phyloP scores from a whole-genome alignment of 2,329 filamentous ascomycete genomes.

The Periglandula ipomoeae region DNA sequence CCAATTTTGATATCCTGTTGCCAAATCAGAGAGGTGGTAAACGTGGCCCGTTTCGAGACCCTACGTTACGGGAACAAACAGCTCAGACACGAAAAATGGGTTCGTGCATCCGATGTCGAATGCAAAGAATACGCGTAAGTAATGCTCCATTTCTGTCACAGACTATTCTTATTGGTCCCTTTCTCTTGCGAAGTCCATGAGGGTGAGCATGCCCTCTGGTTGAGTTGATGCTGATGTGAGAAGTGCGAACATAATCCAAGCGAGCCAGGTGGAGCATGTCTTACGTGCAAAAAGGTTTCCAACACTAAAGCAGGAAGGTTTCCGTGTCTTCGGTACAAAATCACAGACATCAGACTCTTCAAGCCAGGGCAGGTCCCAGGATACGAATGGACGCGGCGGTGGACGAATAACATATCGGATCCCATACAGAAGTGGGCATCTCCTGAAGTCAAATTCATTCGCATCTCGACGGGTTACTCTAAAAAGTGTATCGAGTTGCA shows the following conservation, averaged over 20 bases:
- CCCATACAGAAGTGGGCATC: conserved; percentile 49
- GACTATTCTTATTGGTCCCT: no score
- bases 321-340: conserved; percentile 51
- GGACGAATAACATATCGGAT: conserved; percentile 45
- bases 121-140: conserved; percentile 53
- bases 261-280: conserved; percentile 38
- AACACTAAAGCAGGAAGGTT: conserved; percentile 43
- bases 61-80: conserved; percentile 41
- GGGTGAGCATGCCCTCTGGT: background rate
- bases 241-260: conserved; percentile 44
- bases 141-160: no score
- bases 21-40: conserved; percentile 25
- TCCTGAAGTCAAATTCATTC: conserved; percentile 37
- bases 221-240: background rate
- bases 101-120: conserved; percentile 51
- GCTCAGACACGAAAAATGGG: conserved; percentile 49
- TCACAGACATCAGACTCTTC: conserved; percentile 48
- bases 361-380: conserved; percentile 50
- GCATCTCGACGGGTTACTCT: conserved; percentile 46
- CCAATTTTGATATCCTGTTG: conserved; percentile 20
- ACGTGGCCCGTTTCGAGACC: conserved; percentile 46
- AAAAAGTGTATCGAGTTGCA: conserved; percentile 35
- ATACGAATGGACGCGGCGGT: conserved; percentile 50
- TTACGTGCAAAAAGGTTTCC: conserved; percentile 43
- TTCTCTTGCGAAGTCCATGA: background rate